A percentile compares a stretch with the other conserved stretches of the same genome.
Evolutionary conservation across 768 basidiomycete genomes (phyloP).

Genomic region (Rhizopogon roseolus): DNA sequence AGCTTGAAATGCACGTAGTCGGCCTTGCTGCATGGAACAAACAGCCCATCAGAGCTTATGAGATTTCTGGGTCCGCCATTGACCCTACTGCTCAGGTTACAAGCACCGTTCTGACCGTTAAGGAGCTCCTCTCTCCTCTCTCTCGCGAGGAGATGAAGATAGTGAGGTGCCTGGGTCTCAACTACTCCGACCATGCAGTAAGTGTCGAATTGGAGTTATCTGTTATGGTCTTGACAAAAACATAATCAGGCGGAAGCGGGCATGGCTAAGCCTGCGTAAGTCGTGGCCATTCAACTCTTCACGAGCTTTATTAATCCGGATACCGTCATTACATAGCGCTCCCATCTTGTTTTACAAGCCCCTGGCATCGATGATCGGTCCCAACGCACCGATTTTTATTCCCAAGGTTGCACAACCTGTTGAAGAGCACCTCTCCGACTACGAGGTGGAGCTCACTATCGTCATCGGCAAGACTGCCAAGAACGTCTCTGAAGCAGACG

Average conservation of each 20-base stretch:
- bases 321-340: slow-evolving; percentile 32
- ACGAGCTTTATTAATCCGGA: not conserved
- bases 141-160: slow-evolving; percentile 61
- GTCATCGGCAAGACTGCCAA: slow-evolving; percentile 81
- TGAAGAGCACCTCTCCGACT: slow-evolving; percentile 69
- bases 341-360: slow-evolving; percentile 84
- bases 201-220: slow-evolving; percentile 10
- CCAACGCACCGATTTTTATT: slow-evolving; percentile 58
- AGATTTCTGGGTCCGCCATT: slow-evolving; percentile 67
- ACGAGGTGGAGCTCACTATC: slow-evolving; percentile 77
- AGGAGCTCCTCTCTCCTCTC: slow-evolving; percentile 65
- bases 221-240: not conserved
- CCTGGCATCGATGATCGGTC: slow-evolving; percentile 62
- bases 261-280: slow-evolving; percentile 58
- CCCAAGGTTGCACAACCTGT: slow-evolving; percentile 68
- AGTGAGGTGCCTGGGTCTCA: slow-evolving; percentile 75
- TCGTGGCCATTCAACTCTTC: slow-evolving; percentile 1
- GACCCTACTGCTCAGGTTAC: slow-evolving; percentile 65
- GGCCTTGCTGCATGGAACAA: slow-evolving; percentile 50
- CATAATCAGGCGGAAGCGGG: slow-evolving; percentile 56
- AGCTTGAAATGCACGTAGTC: slow-evolving; percentile 37
- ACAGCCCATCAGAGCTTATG: slow-evolving; percentile 57
- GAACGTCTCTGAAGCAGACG: slow-evolving; percentile 74
- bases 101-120: slow-evolving; percentile 60
- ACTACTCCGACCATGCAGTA: slow-evolving; percentile 83